Evolutionary conservation across 2,329 filamentous ascomycete genomes (phyloP).

Genomic region (Fusarium pseudonygamai): DNA sequence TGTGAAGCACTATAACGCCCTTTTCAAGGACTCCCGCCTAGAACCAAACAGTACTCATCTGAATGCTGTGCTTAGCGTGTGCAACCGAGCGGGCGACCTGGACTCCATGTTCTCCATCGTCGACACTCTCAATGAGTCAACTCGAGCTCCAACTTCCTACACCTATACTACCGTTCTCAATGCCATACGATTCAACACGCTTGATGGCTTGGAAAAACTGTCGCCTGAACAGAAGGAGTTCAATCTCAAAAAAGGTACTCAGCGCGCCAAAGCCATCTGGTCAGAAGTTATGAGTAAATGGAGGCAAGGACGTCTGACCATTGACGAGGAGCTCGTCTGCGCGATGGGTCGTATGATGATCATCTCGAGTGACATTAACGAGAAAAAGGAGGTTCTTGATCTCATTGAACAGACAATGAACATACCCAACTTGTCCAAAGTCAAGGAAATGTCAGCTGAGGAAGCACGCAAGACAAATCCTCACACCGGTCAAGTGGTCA

Average conservation of each 20-base stretch:
- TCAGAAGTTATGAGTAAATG: constrained; percentile 80
- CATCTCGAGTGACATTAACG: constrained; percentile 64
- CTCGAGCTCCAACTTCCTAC: constrained; percentile 68
- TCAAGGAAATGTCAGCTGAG: constrained; percentile 4
- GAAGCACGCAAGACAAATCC: constrained; percentile 10
- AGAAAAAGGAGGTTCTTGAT: constrained; percentile 77
- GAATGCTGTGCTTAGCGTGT: constrained; percentile 88
- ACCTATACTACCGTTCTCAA: constrained; percentile 89
- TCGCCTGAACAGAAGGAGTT: constrained; percentile 45
- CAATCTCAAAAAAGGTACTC: constrained; percentile 59
- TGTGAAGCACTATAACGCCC: constrained; percentile 78
- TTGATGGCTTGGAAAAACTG: constrained; percentile 41
- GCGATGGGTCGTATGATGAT: constrained; percentile 84
- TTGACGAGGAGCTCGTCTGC: constrained; percentile 83
- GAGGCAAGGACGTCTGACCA: constrained; percentile 71
- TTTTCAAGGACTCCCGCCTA: constrained; percentile 71
- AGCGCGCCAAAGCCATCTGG: constrained; percentile 81
- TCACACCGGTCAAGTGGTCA: neutral
- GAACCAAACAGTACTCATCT: constrained; percentile 82
- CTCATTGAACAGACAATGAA: constrained; percentile 86
- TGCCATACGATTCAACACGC: constrained; percentile 65
- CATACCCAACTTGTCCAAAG: constrained; percentile 65
- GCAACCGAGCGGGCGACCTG: constrained; percentile 76
- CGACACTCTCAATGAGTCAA: constrained; percentile 72
- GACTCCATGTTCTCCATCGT: constrained; percentile 83